Evolutionary conservation across 139 green algal genomes (phyloP).

Genomic region (Volvox reticuliferus): DNA sequence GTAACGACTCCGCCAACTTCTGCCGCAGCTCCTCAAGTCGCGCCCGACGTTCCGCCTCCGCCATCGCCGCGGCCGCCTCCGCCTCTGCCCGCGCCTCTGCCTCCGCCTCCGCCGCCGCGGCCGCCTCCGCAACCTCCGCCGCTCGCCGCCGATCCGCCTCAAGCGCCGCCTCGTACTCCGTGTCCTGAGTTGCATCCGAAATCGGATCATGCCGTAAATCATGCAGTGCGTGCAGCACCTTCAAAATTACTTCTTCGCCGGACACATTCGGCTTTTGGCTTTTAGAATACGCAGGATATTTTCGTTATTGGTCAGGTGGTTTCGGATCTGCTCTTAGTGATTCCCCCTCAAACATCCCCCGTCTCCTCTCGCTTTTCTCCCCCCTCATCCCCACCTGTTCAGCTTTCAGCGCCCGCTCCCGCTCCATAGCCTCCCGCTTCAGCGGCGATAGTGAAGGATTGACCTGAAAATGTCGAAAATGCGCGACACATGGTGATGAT

Average conservation of each 20-base stretch:
- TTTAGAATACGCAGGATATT: too few relatives aligned
- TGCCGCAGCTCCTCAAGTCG: background rate
- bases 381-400: slow-evolving; percentile 1
- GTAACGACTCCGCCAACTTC: background rate
- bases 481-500: too few relatives aligned
- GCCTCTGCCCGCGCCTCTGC: background rate
- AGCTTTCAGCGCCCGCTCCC: slow-evolving; percentile 5
- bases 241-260: too few relatives aligned
- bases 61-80: background rate
- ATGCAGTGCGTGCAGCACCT: too few relatives aligned
- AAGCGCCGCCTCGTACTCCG: slow-evolving; percentile 11
- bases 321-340: too few relatives aligned
- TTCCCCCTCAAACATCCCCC: too few relatives aligned
- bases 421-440: slow-evolving; percentile 4
- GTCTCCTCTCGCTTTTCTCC: too few relatives aligned
- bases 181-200: background rate
- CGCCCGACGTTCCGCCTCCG: background rate
- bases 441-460: slow-evolving; percentile 9
- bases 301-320: too few relatives aligned
- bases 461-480: too few relatives aligned
- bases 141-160: slow-evolving; percentile 1
- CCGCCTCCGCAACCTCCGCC: slow-evolving; percentile 9
- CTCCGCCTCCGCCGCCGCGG: background rate
- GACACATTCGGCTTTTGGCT: too few relatives aligned
- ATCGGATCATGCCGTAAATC: too few relatives aligned